Conservation (phyloP, 2,329 filamentous ascomycete species). For the Graphilbum sp. region DNA sequence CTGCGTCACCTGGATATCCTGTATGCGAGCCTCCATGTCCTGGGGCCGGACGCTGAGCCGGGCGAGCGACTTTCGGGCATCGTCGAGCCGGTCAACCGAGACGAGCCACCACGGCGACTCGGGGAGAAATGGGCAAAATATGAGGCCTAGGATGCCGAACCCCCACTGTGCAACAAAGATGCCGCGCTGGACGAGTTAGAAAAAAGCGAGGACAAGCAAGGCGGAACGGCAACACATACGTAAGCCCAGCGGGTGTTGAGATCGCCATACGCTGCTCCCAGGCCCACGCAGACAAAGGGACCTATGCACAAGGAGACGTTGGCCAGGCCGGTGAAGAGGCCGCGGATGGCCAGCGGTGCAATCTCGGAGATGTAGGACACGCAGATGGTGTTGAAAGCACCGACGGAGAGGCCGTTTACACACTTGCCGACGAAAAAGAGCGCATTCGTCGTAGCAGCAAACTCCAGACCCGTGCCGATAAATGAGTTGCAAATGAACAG, state of each 20-base stretch:
- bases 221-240: constrained; percentile 12
- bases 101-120: constrained; percentile 13
- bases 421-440: constrained; percentile 22
- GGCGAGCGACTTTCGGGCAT: constrained; percentile 22
- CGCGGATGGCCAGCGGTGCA: constrained; percentile 7
- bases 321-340: constrained; percentile 3
- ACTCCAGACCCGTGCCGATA: constrained; percentile 18
- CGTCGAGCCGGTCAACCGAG: constrained; percentile 20
- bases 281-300: constrained; percentile 10
- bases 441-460: constrained; percentile 18
- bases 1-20: neutral
- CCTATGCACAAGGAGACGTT: constrained; percentile 6
- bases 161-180: too few species aligned
- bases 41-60: constrained; percentile 18
- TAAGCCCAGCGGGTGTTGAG: too few species aligned
- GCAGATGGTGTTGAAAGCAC: constrained; percentile 5
- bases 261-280: too few species aligned
- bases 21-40: neutral
- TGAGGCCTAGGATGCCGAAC: too few species aligned
- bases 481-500: constrained; percentile 16
- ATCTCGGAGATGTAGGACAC: constrained; percentile 10
- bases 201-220: too few species aligned
- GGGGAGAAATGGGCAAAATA: too few species aligned
- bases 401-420: constrained; percentile 18
- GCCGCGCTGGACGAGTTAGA: too few species aligned